Evolutionary conservation across 345 rosid genomes (phyloP).

Genomic region (Alliaria petiolata): DNA sequence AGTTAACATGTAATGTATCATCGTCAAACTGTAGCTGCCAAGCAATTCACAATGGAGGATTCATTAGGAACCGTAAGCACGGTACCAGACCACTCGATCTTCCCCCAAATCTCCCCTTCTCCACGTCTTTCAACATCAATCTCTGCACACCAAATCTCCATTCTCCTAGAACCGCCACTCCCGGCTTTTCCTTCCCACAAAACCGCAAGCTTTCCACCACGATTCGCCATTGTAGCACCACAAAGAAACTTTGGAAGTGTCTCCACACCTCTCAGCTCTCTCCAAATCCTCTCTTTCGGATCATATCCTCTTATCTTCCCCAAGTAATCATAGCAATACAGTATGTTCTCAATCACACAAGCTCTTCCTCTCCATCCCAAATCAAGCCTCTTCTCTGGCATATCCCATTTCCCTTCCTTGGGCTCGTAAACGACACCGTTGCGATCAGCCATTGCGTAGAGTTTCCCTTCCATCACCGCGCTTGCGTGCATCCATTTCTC

Average conservation of each 20-base stretch:
- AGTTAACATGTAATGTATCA: not conserved
- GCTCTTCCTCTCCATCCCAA: slow-evolving; percentile 85
- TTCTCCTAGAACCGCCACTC: slow-evolving; percentile 34
- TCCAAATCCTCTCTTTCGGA: slow-evolving; percentile 50
- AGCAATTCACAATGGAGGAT: slow-evolving; percentile 63
- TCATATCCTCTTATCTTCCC: slow-evolving; percentile 88
- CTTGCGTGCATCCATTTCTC: slow-evolving; percentile 98
- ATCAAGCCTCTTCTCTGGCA: slow-evolving; percentile 57
- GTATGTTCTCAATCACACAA: slow-evolving; percentile 61
- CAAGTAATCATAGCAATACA: slow-evolving; percentile 80
- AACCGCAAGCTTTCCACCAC: slow-evolving; percentile 79
- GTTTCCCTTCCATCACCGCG: slow-evolving; percentile 55
- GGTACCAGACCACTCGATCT: slow-evolving; percentile 51
- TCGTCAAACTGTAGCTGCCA: slow-evolving; percentile 54
- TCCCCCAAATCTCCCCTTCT: slow-evolving; percentile 64
- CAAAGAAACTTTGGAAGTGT: slow-evolving; percentile 62
- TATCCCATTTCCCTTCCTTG: slow-evolving; percentile 42
- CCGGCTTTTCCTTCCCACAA: slow-evolving; percentile 66
- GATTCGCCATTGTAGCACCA: slow-evolving; percentile 74
- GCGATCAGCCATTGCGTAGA: slow-evolving; percentile 87
- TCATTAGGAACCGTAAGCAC: slow-evolving; percentile 49
- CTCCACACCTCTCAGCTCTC: slow-evolving; percentile 56
- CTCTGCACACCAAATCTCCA: slow-evolving; percentile 77
- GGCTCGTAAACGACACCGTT: slow-evolving; percentile 74
- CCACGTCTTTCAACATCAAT: slow-evolving; percentile 50